Evolutionary conservation across 495 filamentous ascomycete genomes (phyloP).

Genomic region (Penicillium pulvis): DNA sequence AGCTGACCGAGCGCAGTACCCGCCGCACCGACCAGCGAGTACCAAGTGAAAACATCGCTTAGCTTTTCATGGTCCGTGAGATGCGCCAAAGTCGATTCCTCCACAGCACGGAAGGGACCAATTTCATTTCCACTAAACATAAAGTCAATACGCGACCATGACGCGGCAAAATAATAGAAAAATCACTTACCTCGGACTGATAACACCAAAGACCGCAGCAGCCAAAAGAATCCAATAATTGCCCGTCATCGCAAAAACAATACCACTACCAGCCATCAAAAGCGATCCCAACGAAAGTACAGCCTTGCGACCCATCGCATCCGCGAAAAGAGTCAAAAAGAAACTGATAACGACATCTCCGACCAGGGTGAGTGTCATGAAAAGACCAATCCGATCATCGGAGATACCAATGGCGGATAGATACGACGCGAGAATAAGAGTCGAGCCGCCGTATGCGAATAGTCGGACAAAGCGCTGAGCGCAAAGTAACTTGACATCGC

Average conservation of each 20-base stretch:
- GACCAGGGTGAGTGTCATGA: conserved; percentile 83
- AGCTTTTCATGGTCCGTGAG: conserved; percentile 61
- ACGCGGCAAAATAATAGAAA: conserved; percentile 7
- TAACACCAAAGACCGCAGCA: conserved; percentile 79
- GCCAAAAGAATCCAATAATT: conserved; percentile 76
- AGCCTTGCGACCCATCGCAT: conserved; percentile 67
- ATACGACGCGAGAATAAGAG: conserved; percentile 73
- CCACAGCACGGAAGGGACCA: conserved; percentile 81
- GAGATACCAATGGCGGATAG: conserved; percentile 66
- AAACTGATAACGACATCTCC: conserved; percentile 81
- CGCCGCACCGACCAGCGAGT: conserved; percentile 65
- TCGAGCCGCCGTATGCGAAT: conserved; percentile 76
- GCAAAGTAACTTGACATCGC: conserved; percentile 75
- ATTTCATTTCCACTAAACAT: conserved; percentile 70
- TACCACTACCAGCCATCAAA: conserved; percentile 68
- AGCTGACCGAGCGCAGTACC: conserved; percentile 68
- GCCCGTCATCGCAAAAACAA: conserved; percentile 64
- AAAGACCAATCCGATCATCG: conserved; percentile 75
- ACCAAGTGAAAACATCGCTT: conserved; percentile 82
- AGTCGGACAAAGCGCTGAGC: conserved; percentile 75
- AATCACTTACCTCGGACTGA: conserved; percentile 65
- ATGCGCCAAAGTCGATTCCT: conserved; percentile 79
- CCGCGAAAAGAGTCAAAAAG: conserved; percentile 72
- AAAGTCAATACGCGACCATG: background rate
- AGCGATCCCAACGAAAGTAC: conserved; percentile 69